Percentiles rank a stretch among this genome's conserved stretches.
phyloP scores from a whole-genome alignment of 345 rosid genomes.

The Brassica napus region DNA sequence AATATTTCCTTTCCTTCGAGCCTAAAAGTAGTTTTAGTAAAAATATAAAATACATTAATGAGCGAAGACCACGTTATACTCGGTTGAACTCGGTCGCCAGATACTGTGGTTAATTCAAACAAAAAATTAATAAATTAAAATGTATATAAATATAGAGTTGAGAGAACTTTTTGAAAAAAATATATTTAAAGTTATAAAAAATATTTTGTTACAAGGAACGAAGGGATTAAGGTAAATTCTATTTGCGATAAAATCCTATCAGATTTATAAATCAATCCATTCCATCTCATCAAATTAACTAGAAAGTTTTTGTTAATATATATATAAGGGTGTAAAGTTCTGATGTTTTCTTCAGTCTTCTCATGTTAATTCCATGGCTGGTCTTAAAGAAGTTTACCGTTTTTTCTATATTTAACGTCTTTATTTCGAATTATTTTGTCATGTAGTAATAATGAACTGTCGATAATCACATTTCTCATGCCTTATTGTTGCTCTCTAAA shows the following conservation, averaged over 20 bases:
- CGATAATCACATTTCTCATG: conserved; percentile 45
- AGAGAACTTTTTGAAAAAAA: not conserved
- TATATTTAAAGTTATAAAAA: too few species aligned
- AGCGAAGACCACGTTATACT: not conserved
- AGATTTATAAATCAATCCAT: conserved; percentile 9
- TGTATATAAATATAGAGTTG: too few species aligned
- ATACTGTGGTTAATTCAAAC: too few species aligned
- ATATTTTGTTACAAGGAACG: not conserved
- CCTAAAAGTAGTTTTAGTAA: not conserved
- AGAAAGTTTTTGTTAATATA: not conserved
- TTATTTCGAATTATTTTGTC: conserved; percentile 36
- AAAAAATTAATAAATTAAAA: not conserved
- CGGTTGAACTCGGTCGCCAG: too few species aligned
- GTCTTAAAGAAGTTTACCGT: conserved; percentile 28
- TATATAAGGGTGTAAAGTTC: conserved; percentile 14
- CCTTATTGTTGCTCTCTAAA: conserved; percentile 22
- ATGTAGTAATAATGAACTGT: conserved; percentile 43
- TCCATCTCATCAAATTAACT: not conserved
- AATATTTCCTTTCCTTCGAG: not conserved
- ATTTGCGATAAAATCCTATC: not conserved
- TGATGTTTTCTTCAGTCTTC: conserved; percentile 22
- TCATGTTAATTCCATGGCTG: conserved; percentile 33
- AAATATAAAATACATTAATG: not conserved
- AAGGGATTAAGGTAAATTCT: not conserved
- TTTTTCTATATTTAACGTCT: conserved; percentile 14